Conservation (phyloP, 129 eudicot species). For the Tanacetum coccineum region DNA sequence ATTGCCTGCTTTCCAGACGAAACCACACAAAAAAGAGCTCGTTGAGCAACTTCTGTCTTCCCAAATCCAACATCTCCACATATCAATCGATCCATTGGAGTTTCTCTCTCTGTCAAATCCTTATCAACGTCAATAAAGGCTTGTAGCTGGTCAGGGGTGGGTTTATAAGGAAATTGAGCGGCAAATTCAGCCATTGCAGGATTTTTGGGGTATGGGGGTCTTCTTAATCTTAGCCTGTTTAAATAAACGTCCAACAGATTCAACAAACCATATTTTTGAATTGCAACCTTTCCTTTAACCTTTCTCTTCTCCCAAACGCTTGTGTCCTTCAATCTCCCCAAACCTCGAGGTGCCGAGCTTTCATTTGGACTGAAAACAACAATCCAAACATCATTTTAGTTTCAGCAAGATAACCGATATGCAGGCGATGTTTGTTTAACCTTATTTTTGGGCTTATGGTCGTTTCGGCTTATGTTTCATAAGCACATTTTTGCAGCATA, state of each 20-base stretch:
- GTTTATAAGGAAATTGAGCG: slow-evolving; percentile 68
- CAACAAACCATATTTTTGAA: slow-evolving; percentile 99
- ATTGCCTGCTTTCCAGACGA: slow-evolving; percentile 94
- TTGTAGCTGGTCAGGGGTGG: slow-evolving; percentile 92
- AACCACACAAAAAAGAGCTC: slow-evolving; percentile 85
- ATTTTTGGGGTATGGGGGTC: slow-evolving; percentile 76
- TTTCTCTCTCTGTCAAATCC: slow-evolving; percentile 89
- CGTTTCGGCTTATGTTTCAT: too few relatives aligned
- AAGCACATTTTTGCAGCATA: too few relatives aligned
- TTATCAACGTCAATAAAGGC: slow-evolving; percentile 89
- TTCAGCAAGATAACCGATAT: neutral
- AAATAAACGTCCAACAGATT: slow-evolving; percentile 89
- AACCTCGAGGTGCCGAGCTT: slow-evolving; percentile 59
- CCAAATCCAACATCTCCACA: slow-evolving; percentile 99
- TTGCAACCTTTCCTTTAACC: slow-evolving; percentile 91
- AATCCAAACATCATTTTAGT: slow-evolving; percentile 8
- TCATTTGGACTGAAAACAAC: slow-evolving; percentile 74
- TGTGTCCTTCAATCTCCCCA: slow-evolving; percentile 88
- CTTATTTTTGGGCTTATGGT: too few relatives aligned
- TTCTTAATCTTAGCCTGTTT: slow-evolving; percentile 69
- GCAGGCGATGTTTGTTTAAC: too few relatives aligned
- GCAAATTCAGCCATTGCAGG: slow-evolving; percentile 70
- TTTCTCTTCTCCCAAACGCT: slow-evolving; percentile 92
- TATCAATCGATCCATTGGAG: slow-evolving; percentile 93
- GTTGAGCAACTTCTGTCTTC: slow-evolving; percentile 94